These are phyloP conservation scores for Didymella arachidicola DNA, from an alignment of 2,329 filamentous ascomycete genomes.

Conservation along the genomic window DNA sequence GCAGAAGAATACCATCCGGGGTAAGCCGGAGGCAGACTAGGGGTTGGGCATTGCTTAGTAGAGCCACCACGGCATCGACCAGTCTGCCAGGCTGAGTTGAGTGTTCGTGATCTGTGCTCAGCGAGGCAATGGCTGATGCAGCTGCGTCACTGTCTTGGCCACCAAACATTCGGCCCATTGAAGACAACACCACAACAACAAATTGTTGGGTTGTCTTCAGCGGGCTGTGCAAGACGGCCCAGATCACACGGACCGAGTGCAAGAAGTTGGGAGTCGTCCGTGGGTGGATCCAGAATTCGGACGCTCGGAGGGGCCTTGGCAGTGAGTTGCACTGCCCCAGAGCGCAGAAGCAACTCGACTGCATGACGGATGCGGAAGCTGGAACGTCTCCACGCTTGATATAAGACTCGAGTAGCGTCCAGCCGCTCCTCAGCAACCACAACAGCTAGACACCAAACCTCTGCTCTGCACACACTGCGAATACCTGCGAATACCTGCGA, in stretches of 20 bases:
- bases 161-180: slow-evolving; percentile 27
- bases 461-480: not conserved
- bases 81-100: slow-evolving; percentile 37
- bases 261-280: slow-evolving; percentile 8
- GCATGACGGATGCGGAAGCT: slow-evolving; percentile 30
- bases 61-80: slow-evolving; percentile 13
- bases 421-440: slow-evolving; percentile 24
- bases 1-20: slow-evolving; percentile 18
- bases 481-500: not conserved
- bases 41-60: slow-evolving; percentile 7
- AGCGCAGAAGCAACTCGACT: slow-evolving; percentile 16
- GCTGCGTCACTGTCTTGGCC: slow-evolving; percentile 22
- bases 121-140: slow-evolving; percentile 13
- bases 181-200: slow-evolving; percentile 9
- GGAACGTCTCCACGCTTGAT: slow-evolving; percentile 22
- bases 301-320: slow-evolving; percentile 29
- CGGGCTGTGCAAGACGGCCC: slow-evolving; percentile 21
- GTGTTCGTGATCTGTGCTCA: slow-evolving; percentile 12
- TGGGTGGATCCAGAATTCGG: slow-evolving; percentile 18
- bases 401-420: slow-evolving; percentile 36
- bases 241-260: slow-evolving; percentile 11
- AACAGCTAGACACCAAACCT: slow-evolving; percentile 17
- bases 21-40: slow-evolving; percentile 23
- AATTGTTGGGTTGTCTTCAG: slow-evolving; percentile 1
- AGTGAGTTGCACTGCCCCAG: slow-evolving; percentile 23